Percentiles rank a stretch among this genome's conserved stretches.
These are phyloP conservation scores for Dioszegia hungarica DNA, from an alignment of 768 basidiomycete genomes.

Conservation along the genomic window DNA sequence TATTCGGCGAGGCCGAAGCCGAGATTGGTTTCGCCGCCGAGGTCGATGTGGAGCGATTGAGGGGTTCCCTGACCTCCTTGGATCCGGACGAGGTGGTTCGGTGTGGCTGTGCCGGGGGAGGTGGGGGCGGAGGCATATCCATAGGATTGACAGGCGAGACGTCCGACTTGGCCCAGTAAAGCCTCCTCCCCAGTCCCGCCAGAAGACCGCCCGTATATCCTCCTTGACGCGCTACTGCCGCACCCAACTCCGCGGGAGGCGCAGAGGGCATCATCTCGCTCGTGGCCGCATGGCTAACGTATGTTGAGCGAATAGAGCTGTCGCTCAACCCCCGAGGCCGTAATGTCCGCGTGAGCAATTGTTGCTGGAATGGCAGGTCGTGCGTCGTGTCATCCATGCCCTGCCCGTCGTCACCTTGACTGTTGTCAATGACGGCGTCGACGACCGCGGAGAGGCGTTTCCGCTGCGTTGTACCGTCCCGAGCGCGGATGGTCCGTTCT, in stretches of 20 bases:
- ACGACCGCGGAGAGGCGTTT: slow-evolving; percentile 45
- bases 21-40: slow-evolving; percentile 1
- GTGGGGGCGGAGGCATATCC: neutral
- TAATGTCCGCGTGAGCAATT: slow-evolving; percentile 61
- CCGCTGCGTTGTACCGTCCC: slow-evolving; percentile 7
- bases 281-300: slow-evolving; percentile 52
- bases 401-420: slow-evolving; percentile 12
- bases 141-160: slow-evolving; percentile 4
- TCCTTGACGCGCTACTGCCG: neutral
- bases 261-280: neutral
- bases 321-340: slow-evolving; percentile 80
- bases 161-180: slow-evolving; percentile 4
- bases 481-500: slow-evolving; percentile 7
- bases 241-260: neutral
- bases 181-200: slow-evolving; percentile 10
- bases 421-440: slow-evolving; percentile 70
- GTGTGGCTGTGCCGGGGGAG: neutral
- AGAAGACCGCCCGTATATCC: neutral
- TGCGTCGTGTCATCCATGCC: neutral
- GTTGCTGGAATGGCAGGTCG: slow-evolving; percentile 43
- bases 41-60: neutral
- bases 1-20: neutral
- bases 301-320: slow-evolving; percentile 85
- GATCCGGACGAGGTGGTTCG: neutral
- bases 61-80: neutral